Evolutionary conservation across 2,329 filamentous ascomycete species (phyloP).

Genomic region (Diaporthe destruens): DNA sequence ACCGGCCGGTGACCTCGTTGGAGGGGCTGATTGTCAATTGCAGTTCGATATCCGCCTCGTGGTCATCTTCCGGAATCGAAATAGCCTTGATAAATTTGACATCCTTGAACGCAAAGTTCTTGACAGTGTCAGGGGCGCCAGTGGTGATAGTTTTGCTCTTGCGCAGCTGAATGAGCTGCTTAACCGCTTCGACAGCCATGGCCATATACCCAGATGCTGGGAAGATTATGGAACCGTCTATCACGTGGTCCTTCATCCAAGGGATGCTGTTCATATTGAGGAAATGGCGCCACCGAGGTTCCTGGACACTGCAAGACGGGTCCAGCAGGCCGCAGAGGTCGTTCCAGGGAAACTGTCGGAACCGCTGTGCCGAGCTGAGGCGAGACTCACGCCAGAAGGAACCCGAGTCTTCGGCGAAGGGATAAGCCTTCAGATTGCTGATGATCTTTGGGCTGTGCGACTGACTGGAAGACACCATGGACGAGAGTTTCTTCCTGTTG

Average conservation of each 20-base stretch:
- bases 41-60: slow-evolving; percentile 17
- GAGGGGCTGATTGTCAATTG: slow-evolving; percentile 31
- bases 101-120: slow-evolving; percentile 1
- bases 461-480: background rate
- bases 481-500: slow-evolving; percentile 11
- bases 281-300: slow-evolving; percentile 28
- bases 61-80: slow-evolving; percentile 12
- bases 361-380: slow-evolving; percentile 52
- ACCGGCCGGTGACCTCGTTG: background rate
- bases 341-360: slow-evolving; percentile 46
- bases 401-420: slow-evolving; percentile 37
- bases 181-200: slow-evolving; percentile 53
- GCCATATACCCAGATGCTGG: slow-evolving; percentile 56
- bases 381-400: slow-evolving; percentile 29
- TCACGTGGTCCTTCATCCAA: slow-evolving; percentile 63
- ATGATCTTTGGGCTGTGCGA: background rate
- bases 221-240: slow-evolving; percentile 62
- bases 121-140: background rate
- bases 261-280: slow-evolving; percentile 49
- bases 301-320: background rate
- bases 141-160: slow-evolving; percentile 10
- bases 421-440: slow-evolving; percentile 38
- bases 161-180: slow-evolving; percentile 41
- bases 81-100: slow-evolving; percentile 30
- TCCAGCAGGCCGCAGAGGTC: slow-evolving; percentile 44